phyloP scores from a whole-genome alignment of 2,329 filamentous ascomycete genomes.

The Didymellaceae sp. region DNA sequence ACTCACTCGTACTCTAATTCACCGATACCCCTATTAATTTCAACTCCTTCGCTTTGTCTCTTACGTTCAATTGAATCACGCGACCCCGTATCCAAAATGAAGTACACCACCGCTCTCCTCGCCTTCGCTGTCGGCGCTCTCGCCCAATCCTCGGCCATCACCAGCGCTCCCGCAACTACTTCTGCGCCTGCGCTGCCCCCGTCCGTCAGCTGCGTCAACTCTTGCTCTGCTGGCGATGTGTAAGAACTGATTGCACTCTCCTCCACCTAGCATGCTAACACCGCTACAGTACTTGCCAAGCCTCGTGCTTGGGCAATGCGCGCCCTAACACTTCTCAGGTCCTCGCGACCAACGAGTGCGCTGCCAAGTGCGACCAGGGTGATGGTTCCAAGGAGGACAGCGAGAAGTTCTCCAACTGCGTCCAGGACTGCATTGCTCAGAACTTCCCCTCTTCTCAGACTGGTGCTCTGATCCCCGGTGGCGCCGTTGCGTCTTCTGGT shows the following conservation, averaged over 20 bases:
- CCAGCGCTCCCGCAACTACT: constrained; percentile 45
- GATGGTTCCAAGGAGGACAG: constrained; percentile 56
- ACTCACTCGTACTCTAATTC: constrained; percentile 16
- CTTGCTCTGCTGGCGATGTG: constrained; percentile 54
- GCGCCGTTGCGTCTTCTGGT: constrained; percentile 15
- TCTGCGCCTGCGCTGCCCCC: constrained; percentile 32
- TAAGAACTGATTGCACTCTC: constrained; percentile 29
- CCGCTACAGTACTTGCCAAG: constrained; percentile 51
- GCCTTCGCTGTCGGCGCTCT: constrained; percentile 54
- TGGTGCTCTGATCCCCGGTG: constrained; percentile 25
- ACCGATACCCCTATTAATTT: constrained; percentile 8
- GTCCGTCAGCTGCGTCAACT: constrained; percentile 40
- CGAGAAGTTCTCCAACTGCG: constrained; percentile 56
- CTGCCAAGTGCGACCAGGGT: constrained; percentile 60
- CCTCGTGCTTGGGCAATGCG: constrained; percentile 59
- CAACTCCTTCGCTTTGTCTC: background rate
- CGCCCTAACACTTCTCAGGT: constrained; percentile 59
- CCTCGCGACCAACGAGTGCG: constrained; percentile 60
- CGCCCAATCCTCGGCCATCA: constrained; percentile 50
- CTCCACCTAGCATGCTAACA: constrained; percentile 1
- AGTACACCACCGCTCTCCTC: constrained; percentile 54
- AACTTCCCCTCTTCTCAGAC: constrained; percentile 55
- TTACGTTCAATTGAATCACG: constrained; percentile 9
- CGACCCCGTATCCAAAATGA: constrained; percentile 43
- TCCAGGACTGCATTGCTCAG: constrained; percentile 57